phyloP scores from a whole-genome alignment of 2,329 filamentous ascomycete genomes.

The Sporothrix mexicana region DNA sequence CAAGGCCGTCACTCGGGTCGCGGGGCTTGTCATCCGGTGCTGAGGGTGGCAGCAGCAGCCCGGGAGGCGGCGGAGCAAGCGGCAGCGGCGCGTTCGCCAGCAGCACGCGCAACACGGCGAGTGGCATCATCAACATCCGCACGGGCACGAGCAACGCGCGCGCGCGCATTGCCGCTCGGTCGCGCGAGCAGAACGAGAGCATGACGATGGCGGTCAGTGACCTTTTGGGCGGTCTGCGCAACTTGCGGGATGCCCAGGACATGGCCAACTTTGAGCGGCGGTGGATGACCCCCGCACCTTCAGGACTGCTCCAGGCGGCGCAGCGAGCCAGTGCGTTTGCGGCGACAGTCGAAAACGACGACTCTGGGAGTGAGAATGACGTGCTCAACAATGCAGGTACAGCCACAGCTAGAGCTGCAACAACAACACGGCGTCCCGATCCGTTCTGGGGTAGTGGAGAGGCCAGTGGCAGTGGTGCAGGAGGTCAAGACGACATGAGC shows the following conservation, averaged over 20 bases:
- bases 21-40: background rate
- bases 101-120: slow-evolving; percentile 1
- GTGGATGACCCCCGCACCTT: slow-evolving; percentile 1
- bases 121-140: slow-evolving; percentile 25
- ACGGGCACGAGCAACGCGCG: slow-evolving; percentile 35
- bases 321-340: slow-evolving; percentile 18
- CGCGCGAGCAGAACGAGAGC: slow-evolving; percentile 47
- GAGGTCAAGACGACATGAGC: background rate
- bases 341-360: slow-evolving; percentile 19
- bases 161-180: slow-evolving; percentile 39
- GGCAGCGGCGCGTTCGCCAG: slow-evolving; percentile 16
- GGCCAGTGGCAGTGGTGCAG: background rate
- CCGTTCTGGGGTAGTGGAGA: background rate
- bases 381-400: background rate
- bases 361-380: slow-evolving; percentile 11
- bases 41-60: background rate
- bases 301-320: slow-evolving; percentile 23
- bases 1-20: slow-evolving; percentile 20
- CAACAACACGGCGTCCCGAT: background rate
- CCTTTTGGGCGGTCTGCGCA: slow-evolving; percentile 48
- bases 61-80: background rate
- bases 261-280: slow-evolving; percentile 34
- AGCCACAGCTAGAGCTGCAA: no score
- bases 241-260: slow-evolving; percentile 44
- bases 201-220: slow-evolving; percentile 50